These are phyloP conservation scores for Penicillium paradoxum DNA, from an alignment of 495 filamentous ascomycete genomes.

Conservation along the genomic window DNA sequence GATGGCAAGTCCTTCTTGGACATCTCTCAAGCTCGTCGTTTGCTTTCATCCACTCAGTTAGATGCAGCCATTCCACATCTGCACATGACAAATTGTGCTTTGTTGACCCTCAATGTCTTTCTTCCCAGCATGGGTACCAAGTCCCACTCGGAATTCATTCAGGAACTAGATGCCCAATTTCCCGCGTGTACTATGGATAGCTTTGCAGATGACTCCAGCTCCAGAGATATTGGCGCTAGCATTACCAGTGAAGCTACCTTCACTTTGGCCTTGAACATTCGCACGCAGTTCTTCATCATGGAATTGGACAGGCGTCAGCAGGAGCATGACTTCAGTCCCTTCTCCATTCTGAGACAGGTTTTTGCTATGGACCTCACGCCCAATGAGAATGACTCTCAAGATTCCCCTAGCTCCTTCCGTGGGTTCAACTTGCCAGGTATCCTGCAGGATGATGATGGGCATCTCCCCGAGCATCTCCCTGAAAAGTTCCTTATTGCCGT, in stretches of 20 bases:
- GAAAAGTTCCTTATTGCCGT: slow-evolving; percentile 25
- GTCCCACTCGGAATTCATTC: slow-evolving; percentile 19
- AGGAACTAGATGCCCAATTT: slow-evolving; percentile 28
- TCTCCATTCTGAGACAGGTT: slow-evolving; percentile 17
- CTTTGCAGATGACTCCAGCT: slow-evolving; percentile 7
- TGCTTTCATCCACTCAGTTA: slow-evolving; percentile 20
- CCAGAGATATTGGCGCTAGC: slow-evolving; percentile 22
- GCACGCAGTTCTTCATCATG: slow-evolving; percentile 35
- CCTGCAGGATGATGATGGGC: slow-evolving; percentile 28
- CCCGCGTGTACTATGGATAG: slow-evolving; percentile 32
- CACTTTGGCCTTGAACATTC: slow-evolving; percentile 36
- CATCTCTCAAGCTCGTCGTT: slow-evolving; percentile 8
- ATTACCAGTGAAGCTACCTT: slow-evolving; percentile 26
- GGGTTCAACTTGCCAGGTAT: slow-evolving; percentile 27
- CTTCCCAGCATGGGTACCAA: slow-evolving; percentile 14
- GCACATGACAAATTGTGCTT: slow-evolving; percentile 38
- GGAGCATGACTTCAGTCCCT: slow-evolving; percentile 24
- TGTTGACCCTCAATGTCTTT: slow-evolving; percentile 31
- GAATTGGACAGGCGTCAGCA: slow-evolving; percentile 26
- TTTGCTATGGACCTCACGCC: slow-evolving; percentile 25
- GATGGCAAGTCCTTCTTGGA: slow-evolving; percentile 27
- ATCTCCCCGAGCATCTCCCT: slow-evolving; percentile 34
- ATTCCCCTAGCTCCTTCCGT: slow-evolving; percentile 20
- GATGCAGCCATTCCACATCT: slow-evolving; percentile 26
- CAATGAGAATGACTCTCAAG: slow-evolving; percentile 12